These are phyloP conservation scores for Elsinoe fawcettii DNA, from an alignment of 2,329 filamentous ascomycete species.

Conservation along the genomic window DNA sequence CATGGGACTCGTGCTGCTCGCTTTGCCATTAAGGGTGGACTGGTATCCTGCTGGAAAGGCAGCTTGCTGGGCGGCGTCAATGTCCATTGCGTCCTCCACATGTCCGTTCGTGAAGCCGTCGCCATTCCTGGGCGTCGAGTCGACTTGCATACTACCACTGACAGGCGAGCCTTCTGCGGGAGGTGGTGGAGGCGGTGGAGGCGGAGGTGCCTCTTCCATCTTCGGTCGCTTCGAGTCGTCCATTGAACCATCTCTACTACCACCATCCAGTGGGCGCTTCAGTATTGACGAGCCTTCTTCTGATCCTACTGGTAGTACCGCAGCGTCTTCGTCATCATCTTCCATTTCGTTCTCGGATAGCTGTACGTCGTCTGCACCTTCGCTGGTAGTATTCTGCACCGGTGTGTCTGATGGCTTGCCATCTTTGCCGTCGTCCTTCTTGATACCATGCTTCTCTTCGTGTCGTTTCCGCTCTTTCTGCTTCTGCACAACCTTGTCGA, in stretches of 20 bases:
- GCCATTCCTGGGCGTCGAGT: slow-evolving; percentile 14
- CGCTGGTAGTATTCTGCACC: neutral
- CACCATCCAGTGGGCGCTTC: slow-evolving; percentile 29
- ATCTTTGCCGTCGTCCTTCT: slow-evolving; percentile 15
- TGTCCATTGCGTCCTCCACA: neutral
- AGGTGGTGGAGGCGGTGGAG: slow-evolving; percentile 36
- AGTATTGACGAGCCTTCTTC: slow-evolving; percentile 25
- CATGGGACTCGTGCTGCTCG: slow-evolving; percentile 27
- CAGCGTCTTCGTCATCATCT: slow-evolving; percentile 18
- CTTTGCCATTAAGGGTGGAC: neutral
- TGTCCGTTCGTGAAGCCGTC: slow-evolving; percentile 4
- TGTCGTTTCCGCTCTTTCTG: slow-evolving; percentile 50
- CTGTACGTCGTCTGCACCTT: slow-evolving; percentile 39
- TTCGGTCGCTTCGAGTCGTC: slow-evolving; percentile 26
- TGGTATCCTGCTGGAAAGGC: slow-evolving; percentile 1
- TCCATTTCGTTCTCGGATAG: slow-evolving; percentile 24
- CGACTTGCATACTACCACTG: neutral
- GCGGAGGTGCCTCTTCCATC: slow-evolving; percentile 27
- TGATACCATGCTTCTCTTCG: slow-evolving; percentile 26
- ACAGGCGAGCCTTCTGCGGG: neutral
- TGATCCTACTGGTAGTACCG: slow-evolving; percentile 23
- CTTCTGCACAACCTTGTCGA: slow-evolving; percentile 76
- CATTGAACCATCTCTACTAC: slow-evolving; percentile 25
- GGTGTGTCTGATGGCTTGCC: slow-evolving; percentile 6
- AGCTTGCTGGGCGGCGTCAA: neutral